Evolutionary conservation across 345 rosid species (phyloP).

Genomic region (Populus euphratica): DNA sequence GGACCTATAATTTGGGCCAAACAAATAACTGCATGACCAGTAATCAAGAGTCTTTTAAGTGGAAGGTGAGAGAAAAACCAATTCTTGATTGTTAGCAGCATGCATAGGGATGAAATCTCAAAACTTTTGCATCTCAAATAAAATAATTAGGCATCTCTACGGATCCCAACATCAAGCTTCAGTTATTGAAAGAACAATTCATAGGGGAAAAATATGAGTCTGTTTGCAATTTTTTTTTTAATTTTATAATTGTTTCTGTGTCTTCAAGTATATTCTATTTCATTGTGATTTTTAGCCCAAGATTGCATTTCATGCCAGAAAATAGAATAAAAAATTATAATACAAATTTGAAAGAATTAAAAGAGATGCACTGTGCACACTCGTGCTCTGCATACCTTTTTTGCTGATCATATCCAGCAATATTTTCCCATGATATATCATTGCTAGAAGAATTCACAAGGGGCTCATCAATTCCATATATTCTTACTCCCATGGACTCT

Average conservation of each 20-base stretch:
- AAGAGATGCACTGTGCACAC: not conserved
- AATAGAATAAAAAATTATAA: not conserved
- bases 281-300: not conserved
- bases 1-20: not conserved
- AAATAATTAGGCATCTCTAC: not conserved
- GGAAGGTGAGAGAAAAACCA: not conserved
- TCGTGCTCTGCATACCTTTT: constrained; percentile 42
- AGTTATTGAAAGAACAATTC: not conserved
- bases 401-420: constrained; percentile 89
- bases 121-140: not conserved
- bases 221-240: too few species aligned
- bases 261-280: not conserved
- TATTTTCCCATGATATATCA: constrained; percentile 82
- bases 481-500: constrained; percentile 78
- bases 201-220: not conserved
- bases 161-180: not conserved
- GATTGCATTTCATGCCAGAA: not conserved
- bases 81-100: not conserved
- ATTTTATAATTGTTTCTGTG: too few species aligned
- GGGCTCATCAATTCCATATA: constrained; percentile 68
- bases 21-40: not conserved
- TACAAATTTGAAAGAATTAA: not conserved
- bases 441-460: constrained; percentile 29
- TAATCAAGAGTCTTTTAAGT: not conserved
- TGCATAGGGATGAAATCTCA: not conserved